Percentiles rank a stretch among this genome's conserved stretches.
phyloP scores from a whole-genome alignment of 2,329 filamentous ascomycete genomes.

The Trichoderma koningii region DNA sequence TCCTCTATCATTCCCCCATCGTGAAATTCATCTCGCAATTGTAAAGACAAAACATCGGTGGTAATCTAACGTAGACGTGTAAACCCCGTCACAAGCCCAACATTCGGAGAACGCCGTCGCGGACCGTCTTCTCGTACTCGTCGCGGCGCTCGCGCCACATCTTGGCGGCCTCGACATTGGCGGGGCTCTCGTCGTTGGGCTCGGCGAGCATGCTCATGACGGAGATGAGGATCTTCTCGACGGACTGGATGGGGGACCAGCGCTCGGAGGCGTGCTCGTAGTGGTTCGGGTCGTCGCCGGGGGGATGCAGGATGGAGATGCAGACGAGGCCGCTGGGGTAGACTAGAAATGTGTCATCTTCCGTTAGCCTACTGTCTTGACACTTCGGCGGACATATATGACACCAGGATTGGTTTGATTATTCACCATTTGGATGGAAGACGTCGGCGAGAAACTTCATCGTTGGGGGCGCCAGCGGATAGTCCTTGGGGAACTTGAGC shows the following conservation, averaged over 20 bases:
- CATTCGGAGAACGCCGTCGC: constrained; percentile 76
- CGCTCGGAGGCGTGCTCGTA: constrained; percentile 95
- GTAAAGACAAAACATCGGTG: neutral
- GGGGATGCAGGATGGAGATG: constrained; percentile 96
- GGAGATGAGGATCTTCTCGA: constrained; percentile 94
- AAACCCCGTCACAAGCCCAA: constrained; percentile 63
- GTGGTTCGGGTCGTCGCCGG: constrained; percentile 96
- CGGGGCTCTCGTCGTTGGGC: constrained; percentile 94
- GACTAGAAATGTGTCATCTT: constrained; percentile 54
- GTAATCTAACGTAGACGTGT: neutral
- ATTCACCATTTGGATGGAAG: constrained; percentile 90
- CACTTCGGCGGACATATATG: constrained; percentile 1
- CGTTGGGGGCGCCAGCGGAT: constrained; percentile 90
- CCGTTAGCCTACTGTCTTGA: neutral
- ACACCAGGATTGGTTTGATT: neutral
- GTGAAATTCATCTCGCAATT: neutral
- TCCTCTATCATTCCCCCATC: too few species aligned
- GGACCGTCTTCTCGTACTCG: constrained; percentile 85
- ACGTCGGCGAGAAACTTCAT: constrained; percentile 96
- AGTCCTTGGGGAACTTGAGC: constrained; percentile 92
- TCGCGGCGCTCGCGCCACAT: constrained; percentile 86
- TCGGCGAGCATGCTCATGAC: constrained; percentile 99
- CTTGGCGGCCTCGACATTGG: constrained; percentile 93
- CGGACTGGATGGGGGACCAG: constrained; percentile 95
- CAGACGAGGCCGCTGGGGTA: constrained; percentile 91